Conservation (phyloP, 2,329 filamentous ascomycete genomes). For the Diaporthe vaccinii region DNA sequence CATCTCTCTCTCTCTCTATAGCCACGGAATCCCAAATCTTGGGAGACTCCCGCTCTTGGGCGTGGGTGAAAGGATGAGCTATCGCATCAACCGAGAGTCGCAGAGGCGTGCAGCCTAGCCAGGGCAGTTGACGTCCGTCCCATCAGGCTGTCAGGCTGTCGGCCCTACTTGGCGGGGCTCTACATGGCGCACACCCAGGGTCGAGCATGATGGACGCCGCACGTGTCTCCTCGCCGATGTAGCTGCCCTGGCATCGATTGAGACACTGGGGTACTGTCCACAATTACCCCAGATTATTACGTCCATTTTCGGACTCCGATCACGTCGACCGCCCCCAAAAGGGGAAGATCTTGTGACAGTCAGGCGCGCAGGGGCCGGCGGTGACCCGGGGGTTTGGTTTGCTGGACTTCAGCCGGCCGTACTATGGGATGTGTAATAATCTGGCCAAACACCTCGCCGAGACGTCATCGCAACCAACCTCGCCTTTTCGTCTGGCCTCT, state of each 20-base stretch:
- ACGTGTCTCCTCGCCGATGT: slow-evolving; percentile 3
- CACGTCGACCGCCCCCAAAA: background rate
- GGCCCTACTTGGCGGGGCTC: background rate
- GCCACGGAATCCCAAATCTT: background rate
- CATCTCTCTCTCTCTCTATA: background rate
- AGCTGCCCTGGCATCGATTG: background rate
- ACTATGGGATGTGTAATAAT: background rate
- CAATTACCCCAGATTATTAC: slow-evolving; percentile 20
- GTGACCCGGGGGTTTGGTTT: slow-evolving; percentile 5
- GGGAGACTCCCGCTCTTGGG: background rate
- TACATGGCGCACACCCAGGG: background rate
- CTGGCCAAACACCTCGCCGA: background rate
- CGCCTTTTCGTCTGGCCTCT: background rate
- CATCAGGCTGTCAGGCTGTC: background rate
- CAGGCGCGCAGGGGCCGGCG: background rate
- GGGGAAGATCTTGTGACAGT: slow-evolving; percentile 6
- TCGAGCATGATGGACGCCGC: background rate
- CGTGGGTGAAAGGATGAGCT: background rate
- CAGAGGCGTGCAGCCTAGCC: background rate
- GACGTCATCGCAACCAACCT: background rate
- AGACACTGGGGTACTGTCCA: background rate
- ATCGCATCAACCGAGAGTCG: background rate
- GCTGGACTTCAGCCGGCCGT: slow-evolving; percentile 1
- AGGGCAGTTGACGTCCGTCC: background rate
- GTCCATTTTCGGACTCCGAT: slow-evolving; percentile 1